Percentiles rank a stretch among this genome's conserved stretches.
Evolutionary conservation across 108 stramenopile genomes (phyloP).

Genomic region (Hondaea fermentalgiana): DNA sequence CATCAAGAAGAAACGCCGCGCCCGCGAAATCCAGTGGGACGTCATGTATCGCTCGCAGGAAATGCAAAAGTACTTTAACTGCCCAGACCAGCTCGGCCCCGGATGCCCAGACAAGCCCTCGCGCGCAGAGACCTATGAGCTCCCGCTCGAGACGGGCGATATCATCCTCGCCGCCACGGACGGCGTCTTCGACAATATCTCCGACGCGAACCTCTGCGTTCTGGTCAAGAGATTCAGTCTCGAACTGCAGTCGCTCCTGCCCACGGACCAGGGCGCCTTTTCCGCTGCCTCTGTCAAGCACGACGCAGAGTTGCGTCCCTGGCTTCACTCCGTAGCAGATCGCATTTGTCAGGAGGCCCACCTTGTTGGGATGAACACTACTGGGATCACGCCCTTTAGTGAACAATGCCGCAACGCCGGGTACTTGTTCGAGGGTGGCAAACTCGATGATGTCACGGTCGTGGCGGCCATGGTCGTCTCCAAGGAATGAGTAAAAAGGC

Average conservation of each 20-base stretch:
- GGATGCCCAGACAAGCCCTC: conserved; percentile 11
- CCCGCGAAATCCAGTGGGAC: not conserved
- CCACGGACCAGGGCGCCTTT: not conserved
- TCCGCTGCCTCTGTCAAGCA: not conserved
- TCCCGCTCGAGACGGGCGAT: conserved; percentile 20
- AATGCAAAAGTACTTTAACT: not conserved
- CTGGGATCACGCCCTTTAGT: not conserved
- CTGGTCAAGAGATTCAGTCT: not conserved
- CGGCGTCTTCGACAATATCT: conserved; percentile 30
- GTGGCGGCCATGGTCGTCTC: not conserved
- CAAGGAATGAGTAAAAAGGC: not conserved
- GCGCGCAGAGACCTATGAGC: conserved; percentile 19
- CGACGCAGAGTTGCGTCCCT: not conserved
- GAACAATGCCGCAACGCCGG: not conserved
- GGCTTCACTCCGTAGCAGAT: not conserved
- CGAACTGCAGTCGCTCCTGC: not conserved
- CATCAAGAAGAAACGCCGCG: not conserved
- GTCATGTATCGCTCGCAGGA: not conserved
- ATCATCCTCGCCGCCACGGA: conserved; percentile 27
- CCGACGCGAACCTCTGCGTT: conserved; percentile 11
- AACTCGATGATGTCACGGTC: not conserved
- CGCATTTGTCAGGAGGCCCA: not conserved
- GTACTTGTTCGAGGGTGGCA: not conserved
- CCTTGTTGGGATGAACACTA: not conserved
- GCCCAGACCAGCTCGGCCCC: conserved; percentile 7